phyloP scores from a whole-genome alignment of 1,139 yeast species.

The Entelexis paramagnoliae region DNA sequence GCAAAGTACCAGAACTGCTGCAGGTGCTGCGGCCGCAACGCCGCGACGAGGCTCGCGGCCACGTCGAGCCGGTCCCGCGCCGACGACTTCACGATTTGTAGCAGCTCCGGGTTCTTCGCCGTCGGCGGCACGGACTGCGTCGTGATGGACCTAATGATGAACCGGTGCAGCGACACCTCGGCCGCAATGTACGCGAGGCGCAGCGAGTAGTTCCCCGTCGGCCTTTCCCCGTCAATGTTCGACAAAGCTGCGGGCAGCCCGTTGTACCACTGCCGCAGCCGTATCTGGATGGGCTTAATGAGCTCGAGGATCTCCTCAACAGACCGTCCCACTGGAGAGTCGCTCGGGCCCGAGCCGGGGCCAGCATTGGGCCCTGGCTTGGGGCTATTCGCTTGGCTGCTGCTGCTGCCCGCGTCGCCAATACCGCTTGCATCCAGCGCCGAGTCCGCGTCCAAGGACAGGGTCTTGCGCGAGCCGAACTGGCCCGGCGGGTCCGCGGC shows the following conservation, averaged over 20 bases:
- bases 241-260: conserved; percentile 49
- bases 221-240: conserved; percentile 30
- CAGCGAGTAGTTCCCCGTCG: conserved; percentile 49
- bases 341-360: no score
- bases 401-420: conserved; percentile 36
- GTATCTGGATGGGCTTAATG: conserved; percentile 79
- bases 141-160: conserved; percentile 49
- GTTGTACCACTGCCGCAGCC: conserved; percentile 74
- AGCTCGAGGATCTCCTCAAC: conserved; percentile 50
- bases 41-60: conserved; percentile 67
- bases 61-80: conserved; percentile 73
- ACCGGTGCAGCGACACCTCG: conserved; percentile 72
- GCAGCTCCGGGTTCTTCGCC: conserved; percentile 50
- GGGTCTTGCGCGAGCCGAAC: not conserved
- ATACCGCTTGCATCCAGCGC: conserved; percentile 25
- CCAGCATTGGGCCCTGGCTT: no score
- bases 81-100: conserved; percentile 68
- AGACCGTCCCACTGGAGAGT: no score
- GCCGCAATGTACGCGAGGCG: conserved; percentile 82
- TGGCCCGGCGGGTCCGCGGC: not conserved
- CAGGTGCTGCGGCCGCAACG: conserved; percentile 67
- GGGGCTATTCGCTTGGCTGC: not conserved
- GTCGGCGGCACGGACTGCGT: conserved; percentile 11
- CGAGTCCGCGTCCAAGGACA: not conserved
- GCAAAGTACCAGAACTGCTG: conserved; percentile 85